Base-by-base conservation (phyloP, 352 stramenopile species). In the Phytopythium helicoides region DNA sequence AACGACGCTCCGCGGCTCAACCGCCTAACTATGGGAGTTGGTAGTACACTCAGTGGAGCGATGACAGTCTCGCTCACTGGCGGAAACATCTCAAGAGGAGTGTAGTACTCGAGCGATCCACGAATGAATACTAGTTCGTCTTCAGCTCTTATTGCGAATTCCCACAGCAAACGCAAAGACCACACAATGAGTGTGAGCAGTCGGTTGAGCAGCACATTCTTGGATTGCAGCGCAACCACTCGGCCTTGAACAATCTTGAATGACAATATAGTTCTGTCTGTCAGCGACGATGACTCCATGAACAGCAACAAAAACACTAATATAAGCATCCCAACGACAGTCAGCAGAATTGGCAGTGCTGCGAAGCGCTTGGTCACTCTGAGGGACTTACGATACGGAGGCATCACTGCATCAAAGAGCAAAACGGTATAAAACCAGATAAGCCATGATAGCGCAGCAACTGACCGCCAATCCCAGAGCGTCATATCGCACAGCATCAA, bases 181-280 rank as follows among this genome's bases (percentile, higher is more conserved):
- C 67, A 84, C 10, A 81, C 54, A 6, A 75, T 51, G 40, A 81
- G 57, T 12, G 64, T 83, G 37, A 83, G 64, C 26, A 81, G 21
- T 0, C 67, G 69, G 28, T 74, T 77, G 23, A 81, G 37, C 21
- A 83, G 55, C 22, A 81, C 34, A 16, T 39, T 74, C 54, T 78
- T 73, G 7, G 69, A 78, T 31, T 52, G 50, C 9, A 78, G 36
- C 19, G 19, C n/a, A 6, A 58, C 61, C 9, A 70, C 56, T 11
- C 35, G 60, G 6, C 56, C 57, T n/a, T 47, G 39, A 5, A 50
- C 52, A 22, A 78, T 52, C 15, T 54, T 28, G 4, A 64, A 47
- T 25, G 47, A 47, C 16, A 71, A 31, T 1, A 81, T 42, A 34
- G 66, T 67, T 38, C 66, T 58, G 11, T 66, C 68, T 15, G 42